Conservation (phyloP, 192 early-diverging fungal genomes). For the Coemansia nantahalensis region DNA sequence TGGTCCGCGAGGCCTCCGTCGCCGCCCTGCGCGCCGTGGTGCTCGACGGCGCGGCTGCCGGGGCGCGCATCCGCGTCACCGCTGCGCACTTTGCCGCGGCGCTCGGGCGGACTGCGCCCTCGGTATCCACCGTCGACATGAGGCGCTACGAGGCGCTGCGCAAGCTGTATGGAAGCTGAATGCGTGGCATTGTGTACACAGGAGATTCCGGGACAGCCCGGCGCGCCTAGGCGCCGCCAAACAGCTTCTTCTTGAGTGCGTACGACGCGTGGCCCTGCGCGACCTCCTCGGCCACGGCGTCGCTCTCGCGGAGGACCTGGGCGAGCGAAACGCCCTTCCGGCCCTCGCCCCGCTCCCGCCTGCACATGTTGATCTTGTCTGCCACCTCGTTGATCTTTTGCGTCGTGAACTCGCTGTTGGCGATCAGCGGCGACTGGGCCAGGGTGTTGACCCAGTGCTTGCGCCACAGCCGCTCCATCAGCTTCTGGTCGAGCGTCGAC, state of each 20-base stretch:
- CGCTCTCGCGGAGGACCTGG: constrained; percentile 40
- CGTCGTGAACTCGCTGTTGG: constrained; percentile 56
- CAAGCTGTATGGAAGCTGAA: constrained; percentile 32
- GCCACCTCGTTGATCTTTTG: constrained; percentile 45
- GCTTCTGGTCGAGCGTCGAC: constrained; percentile 77
- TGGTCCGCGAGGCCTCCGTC: constrained; percentile 80
- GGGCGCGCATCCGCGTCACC: constrained; percentile 15
- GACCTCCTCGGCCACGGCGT: constrained; percentile 41
- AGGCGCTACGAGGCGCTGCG: constrained; percentile 47
- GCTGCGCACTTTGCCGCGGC: constrained; percentile 75
- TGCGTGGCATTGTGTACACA: too few species aligned
- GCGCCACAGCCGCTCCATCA: constrained; percentile 93
- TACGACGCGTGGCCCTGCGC: constrained; percentile 43
- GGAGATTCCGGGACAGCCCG: too few species aligned
- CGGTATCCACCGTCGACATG: constrained; percentile 65
- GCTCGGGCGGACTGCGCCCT: constrained; percentile 74
- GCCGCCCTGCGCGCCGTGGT: constrained; percentile 64
- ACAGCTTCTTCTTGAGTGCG: constrained; percentile 39
- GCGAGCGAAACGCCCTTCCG: constrained; percentile 25
- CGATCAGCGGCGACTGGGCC: constrained; percentile 85
- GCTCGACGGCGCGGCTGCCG: constrained; percentile 17
- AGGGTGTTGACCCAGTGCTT: constrained; percentile 98
- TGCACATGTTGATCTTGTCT: constrained; percentile 31
- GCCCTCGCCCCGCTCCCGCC: constrained; percentile 19
- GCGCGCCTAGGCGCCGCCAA: constrained; percentile 8